Conservation (phyloP, 1,139 yeast genomes). For the Yamadazyma aaseri region DNA sequence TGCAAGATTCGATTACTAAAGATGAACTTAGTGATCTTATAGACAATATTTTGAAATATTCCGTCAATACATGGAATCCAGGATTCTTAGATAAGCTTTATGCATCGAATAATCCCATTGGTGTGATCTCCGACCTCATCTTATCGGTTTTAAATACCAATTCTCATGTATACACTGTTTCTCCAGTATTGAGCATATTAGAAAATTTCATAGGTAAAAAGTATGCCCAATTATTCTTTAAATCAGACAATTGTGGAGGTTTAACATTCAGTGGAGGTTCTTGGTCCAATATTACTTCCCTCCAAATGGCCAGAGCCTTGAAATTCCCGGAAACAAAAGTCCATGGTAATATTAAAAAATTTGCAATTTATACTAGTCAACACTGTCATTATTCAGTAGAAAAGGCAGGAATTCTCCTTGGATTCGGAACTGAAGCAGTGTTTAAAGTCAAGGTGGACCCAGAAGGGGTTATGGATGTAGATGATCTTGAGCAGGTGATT, state of each 20-base stretch:
- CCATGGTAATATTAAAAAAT: constrained; percentile 57
- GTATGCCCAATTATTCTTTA: constrained; percentile 66
- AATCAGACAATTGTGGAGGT: constrained; percentile 63
- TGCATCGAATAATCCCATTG: constrained; percentile 83
- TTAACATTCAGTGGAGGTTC: constrained; percentile 87
- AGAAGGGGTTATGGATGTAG: constrained; percentile 58
- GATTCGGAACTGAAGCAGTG: constrained; percentile 64
- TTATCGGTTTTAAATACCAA: constrained; percentile 76
- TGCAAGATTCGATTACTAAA: constrained; percentile 19
- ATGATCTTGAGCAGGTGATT: constrained; percentile 48
- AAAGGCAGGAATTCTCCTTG: constrained; percentile 76
- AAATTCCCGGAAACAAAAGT: constrained; percentile 69
- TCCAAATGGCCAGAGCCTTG: constrained; percentile 73
- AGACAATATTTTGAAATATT: constrained; percentile 59
- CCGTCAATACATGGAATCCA: constrained; percentile 85
- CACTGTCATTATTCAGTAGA: constrained; percentile 84
- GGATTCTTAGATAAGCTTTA: constrained; percentile 84
- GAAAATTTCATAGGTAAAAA: constrained; percentile 68
- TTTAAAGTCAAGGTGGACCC: constrained; percentile 60
- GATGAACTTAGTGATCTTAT: constrained; percentile 44
- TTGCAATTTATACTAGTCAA: constrained; percentile 68
- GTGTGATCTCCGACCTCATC: constrained; percentile 70
- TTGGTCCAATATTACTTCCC: constrained; percentile 78
- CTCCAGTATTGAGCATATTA: constrained; percentile 75
- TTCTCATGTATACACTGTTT: constrained; percentile 82